Conservation (phyloP, 2,329 filamentous ascomycete species). For the Fusarium zealandicum region DNA sequence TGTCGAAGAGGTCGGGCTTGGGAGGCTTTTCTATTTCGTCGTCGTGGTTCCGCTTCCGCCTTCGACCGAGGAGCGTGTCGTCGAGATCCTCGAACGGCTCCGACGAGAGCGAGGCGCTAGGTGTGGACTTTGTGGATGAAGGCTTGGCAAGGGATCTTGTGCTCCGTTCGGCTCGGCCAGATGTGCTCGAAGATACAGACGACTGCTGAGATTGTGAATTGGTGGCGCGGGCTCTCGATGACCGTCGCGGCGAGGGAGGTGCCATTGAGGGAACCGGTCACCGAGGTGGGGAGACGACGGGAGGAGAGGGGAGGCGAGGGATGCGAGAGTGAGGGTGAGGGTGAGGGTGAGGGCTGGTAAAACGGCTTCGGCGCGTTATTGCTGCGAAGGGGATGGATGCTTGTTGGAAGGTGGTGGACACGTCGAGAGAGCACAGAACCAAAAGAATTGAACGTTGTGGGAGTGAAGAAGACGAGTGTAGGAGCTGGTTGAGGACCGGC, state of each 20-base stretch:
- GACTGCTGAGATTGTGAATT: slow-evolving; percentile 80
- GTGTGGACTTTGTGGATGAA: slow-evolving; percentile 78
- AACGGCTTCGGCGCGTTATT: slow-evolving; percentile 9
- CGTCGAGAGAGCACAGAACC: slow-evolving; percentile 12
- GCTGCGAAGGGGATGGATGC: background rate
- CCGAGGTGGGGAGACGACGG: slow-evolving; percentile 44
- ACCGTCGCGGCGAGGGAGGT: slow-evolving; percentile 79
- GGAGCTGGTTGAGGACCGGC: slow-evolving; percentile 27
- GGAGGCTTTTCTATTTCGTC: slow-evolving; percentile 61
- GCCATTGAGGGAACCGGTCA: slow-evolving; percentile 57
- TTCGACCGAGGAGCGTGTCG: slow-evolving; percentile 76
- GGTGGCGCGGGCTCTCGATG: slow-evolving; percentile 84
- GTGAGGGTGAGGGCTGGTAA: background rate
- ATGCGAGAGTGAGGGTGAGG: slow-evolving; percentile 14
- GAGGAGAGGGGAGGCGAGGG: slow-evolving; percentile 20
- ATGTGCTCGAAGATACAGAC: slow-evolving; percentile 81
- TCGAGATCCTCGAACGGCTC: slow-evolving; percentile 71
- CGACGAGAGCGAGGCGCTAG: slow-evolving; percentile 75
- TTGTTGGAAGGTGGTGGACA: slow-evolving; percentile 2
- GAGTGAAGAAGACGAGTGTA: slow-evolving; percentile 21
- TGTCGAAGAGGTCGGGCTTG: slow-evolving; percentile 55
- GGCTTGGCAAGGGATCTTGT: slow-evolving; percentile 77
- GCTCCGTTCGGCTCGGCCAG: slow-evolving; percentile 76
- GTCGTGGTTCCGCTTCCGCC: slow-evolving; percentile 77
- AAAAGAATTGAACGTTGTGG: slow-evolving; percentile 33